Evolutionary conservation across 2,329 filamentous ascomycete species (phyloP).

Genomic region (Cordyceps fumosorosea): DNA sequence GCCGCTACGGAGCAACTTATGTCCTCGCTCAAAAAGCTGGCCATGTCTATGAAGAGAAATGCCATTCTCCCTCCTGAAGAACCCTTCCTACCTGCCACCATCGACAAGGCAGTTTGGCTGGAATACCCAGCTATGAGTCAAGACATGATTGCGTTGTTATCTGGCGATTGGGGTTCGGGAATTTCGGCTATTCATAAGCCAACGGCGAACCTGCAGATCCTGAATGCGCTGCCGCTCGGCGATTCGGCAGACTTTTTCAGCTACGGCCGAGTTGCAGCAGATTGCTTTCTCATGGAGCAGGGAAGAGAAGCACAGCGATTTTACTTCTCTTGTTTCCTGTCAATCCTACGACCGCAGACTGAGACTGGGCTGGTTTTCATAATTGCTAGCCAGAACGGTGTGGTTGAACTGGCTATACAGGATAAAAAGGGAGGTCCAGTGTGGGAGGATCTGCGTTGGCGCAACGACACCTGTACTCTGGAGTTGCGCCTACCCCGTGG

Average conservation of each 20-base stretch:
- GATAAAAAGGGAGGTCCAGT: conserved; percentile 62
- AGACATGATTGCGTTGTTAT: conserved; percentile 64
- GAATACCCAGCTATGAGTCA: conserved; percentile 68
- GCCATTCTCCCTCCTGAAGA: conserved; percentile 67
- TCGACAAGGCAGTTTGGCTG: conserved; percentile 78
- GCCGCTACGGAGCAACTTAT: conserved; percentile 50
- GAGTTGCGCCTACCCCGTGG: conserved; percentile 67
- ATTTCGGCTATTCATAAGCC: conserved; percentile 42
- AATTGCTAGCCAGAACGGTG: conserved; percentile 72
- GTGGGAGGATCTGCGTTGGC: conserved; percentile 82
- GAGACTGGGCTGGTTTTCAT: conserved; percentile 66
- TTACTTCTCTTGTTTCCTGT: conserved; percentile 67
- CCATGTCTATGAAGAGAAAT: conserved; percentile 79
- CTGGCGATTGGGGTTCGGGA: conserved; percentile 49
- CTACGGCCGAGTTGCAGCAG: conserved; percentile 71
- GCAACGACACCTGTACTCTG: conserved; percentile 57
- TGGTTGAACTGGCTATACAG: conserved; percentile 69
- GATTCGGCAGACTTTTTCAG: conserved; percentile 69
- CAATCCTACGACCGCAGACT: conserved; percentile 62
- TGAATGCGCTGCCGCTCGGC: conserved; percentile 68
- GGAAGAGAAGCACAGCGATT: conserved; percentile 62
- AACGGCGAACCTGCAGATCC: conserved; percentile 43
- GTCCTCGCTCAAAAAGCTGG: conserved; percentile 64
- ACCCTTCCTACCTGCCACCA: conserved; percentile 63
- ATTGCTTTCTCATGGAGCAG: conserved; percentile 67